Conservation (phyloP, 345 rosid genomes). For the Noccaea bulbosa region DNA sequence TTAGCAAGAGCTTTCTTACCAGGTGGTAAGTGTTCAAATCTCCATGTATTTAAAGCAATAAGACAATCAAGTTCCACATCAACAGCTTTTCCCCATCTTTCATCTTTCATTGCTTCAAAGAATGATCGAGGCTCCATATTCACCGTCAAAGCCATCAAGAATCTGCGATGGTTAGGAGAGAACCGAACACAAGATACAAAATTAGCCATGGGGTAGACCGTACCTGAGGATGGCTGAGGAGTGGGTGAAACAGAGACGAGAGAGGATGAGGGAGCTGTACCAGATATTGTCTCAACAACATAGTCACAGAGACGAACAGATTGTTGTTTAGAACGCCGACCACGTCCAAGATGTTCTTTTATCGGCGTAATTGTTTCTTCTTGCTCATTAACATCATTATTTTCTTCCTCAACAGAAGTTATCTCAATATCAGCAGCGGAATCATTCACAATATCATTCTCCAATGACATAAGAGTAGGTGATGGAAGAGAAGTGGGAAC, state of each 20-base stretch:
- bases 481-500: rapidly evolving
- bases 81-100: not conserved
- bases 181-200: not conserved
- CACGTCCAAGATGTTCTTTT: no score
- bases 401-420: no score
- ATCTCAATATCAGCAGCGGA: no score
- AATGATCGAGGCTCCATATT: not conserved
- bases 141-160: not conserved
- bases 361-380: no score
- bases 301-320: not conserved
- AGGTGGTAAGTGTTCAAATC: not conserved
- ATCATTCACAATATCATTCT: not conserved
- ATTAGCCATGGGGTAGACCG: not conserved
- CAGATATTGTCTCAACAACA: not conserved
- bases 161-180: not conserved
- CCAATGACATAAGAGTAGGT: not conserved
- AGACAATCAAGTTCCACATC: not conserved
- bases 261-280: not conserved
- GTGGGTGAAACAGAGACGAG: not conserved
- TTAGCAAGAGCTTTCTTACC: not conserved
- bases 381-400: no score
- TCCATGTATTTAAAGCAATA: not conserved
- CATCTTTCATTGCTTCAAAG: not conserved
- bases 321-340: no score
- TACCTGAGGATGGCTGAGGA: not conserved